Percentiles rank a stretch among this genome's conserved stretches.
Conservation (phyloP, 352 stramenopile species). For the Pythium grandisporangium region DNA sequence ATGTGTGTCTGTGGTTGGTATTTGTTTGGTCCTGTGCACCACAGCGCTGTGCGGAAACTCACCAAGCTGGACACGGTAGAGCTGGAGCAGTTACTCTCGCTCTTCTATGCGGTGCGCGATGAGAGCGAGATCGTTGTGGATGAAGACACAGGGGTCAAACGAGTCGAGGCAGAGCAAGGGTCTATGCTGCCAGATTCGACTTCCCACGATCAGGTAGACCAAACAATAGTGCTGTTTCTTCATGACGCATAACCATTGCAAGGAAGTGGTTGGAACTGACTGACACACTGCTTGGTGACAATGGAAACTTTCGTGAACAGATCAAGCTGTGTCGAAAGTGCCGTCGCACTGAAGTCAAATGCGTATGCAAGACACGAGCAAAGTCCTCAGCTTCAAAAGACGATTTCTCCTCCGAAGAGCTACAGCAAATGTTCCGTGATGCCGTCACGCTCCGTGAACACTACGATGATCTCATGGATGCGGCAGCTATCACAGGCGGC, state of each 20-base stretch:
- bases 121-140: conserved; percentile 57
- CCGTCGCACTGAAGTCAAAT: conserved; percentile 46
- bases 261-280: background rate
- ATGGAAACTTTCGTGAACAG: too few relatives aligned
- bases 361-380: conserved; percentile 27
- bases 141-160: conserved; percentile 27
- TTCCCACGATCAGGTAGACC: too few relatives aligned
- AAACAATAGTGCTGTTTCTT: conserved; percentile 1
- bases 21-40: too few relatives aligned
- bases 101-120: conserved; percentile 60
- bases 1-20: too few relatives aligned
- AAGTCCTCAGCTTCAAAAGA: conserved; percentile 6
- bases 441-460: conserved; percentile 55
- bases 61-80: conserved; percentile 61
- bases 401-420: conserved; percentile 39
- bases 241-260: too few relatives aligned
- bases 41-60: conserved; percentile 7
- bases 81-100: conserved; percentile 44
- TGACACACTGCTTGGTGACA: background rate
- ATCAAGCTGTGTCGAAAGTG: conserved; percentile 66
- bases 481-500: too few relatives aligned
- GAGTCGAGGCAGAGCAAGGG: too few relatives aligned
- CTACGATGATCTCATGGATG: conserved; percentile 58
- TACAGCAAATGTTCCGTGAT: conserved; percentile 65
- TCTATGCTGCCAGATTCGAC: too few relatives aligned